Base-by-base conservation (phyloP, 768 basidiomycete genomes). In the Sporobolomyces pararoseus region DNA sequence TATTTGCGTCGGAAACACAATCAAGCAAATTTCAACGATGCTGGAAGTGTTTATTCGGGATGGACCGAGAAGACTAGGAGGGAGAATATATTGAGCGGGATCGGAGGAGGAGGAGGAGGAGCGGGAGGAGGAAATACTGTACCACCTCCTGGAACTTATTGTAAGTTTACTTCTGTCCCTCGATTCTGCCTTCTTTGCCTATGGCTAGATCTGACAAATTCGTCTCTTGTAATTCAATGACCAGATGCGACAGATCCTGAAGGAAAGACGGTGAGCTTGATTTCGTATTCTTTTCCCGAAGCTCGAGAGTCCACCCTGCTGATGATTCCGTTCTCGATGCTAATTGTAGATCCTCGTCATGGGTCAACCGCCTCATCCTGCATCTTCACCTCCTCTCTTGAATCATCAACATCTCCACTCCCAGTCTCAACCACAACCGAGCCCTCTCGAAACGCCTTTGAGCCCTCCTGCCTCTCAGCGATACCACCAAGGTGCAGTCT, bases 21-120 rank as follows among this genome's bases (percentile, higher is more conserved):
- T 34, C 29, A 23, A 35, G 59, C 59, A 10, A n/a, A 37, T 12
- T 9, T 35, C 3, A 49, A 50, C 31, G 59, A 61, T n/a, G 59
- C 32, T 2, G 59, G 42, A 25, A 34, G 31, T 19, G 59, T 61
- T 6, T 61, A 61, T 25, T 61, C 59, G 4, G 59, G 44, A n/a
- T 61, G 59, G 59, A 61, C 59, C 7, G 59, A 61, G 46, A 61
- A 61, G 59, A 61, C 59, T 31, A 61, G 59, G 44, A 46, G 42
- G 42, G 42, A 31, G 13, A 25, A 50, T 21, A 14, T n/a, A 21
- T 7, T 12, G 46, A 47, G 6, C 14, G 59, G 42, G 35, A 37
- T 19, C 9, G 29, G 16, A 44, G 39, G 10, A 31, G 42, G 58
- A 60, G 58, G 58, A 58, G 27, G 12, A 16, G 58, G 58, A n/a